Conservation (phyloP, 2,329 filamentous ascomycete species). For the Diplodia mutila region DNA sequence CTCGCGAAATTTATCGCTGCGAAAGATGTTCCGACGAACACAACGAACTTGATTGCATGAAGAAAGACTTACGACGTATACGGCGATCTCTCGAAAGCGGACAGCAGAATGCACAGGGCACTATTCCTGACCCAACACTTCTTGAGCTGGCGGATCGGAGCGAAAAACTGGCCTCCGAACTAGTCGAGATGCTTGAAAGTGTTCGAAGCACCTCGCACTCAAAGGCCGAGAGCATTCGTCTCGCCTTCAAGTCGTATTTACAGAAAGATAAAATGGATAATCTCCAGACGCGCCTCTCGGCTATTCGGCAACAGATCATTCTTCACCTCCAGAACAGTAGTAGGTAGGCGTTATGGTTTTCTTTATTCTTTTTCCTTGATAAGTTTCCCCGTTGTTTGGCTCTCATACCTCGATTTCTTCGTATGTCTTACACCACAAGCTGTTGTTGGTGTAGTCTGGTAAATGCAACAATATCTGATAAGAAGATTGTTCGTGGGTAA, state of each 20-base stretch:
- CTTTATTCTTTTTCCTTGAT: background rate
- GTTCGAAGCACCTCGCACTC: accelerated
- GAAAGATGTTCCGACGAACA: background rate
- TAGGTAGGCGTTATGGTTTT: background rate
- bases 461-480: too few species aligned
- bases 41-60: background rate
- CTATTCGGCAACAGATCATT: background rate
- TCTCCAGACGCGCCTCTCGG: background rate
- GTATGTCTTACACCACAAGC: background rate
- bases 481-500: too few species aligned
- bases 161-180: background rate
- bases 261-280: background rate
- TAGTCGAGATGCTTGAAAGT: background rate
- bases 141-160: background rate
- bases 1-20: background rate
- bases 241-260: background rate
- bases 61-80: background rate
- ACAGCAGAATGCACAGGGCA: background rate
- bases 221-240: background rate
- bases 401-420: too few species aligned
- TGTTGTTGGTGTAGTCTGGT: too few species aligned
- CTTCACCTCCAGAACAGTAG: background rate
- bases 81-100: background rate
- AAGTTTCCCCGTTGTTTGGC: background rate
- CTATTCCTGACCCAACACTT: background rate